phyloP scores from a whole-genome alignment of 306 rosid genomes.

The Rubus parviflorus region DNA sequence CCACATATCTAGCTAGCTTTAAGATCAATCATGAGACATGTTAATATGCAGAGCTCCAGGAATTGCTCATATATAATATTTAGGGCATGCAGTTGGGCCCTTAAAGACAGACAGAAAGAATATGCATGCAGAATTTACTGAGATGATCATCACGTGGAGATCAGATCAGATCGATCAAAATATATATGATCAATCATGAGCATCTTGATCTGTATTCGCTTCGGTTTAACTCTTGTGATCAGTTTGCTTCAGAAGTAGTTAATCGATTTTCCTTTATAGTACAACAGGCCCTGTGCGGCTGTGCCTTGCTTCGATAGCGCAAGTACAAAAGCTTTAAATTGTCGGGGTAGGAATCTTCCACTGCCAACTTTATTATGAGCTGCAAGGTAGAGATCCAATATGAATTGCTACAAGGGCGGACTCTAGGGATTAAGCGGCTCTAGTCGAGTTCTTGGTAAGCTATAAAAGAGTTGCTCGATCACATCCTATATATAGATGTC shows the following conservation, averaged over 20 bases:
- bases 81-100: conserved; percentile 2
- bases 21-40: not conserved
- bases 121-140: no score
- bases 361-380: not conserved
- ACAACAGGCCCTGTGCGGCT: no score
- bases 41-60: not conserved
- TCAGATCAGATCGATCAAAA: not conserved
- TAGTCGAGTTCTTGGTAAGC: no score
- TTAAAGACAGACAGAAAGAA: not conserved
- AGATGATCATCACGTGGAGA: not conserved
- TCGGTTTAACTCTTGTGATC: not conserved
- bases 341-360: not conserved
- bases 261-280: not conserved
- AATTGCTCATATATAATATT: not conserved
- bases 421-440: no score
- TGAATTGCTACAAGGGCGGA: no score
- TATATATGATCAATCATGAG: not conserved
- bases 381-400: conserved; percentile 7
- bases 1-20: not conserved
- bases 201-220: not conserved
- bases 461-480: no score
- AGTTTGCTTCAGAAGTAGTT: not conserved
- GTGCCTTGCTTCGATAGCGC: not conserved
- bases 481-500: no score
- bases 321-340: not conserved